Evolutionary conservation across 148 eudicot species (phyloP).

Genomic region (Rhododendron mucronatum): DNA sequence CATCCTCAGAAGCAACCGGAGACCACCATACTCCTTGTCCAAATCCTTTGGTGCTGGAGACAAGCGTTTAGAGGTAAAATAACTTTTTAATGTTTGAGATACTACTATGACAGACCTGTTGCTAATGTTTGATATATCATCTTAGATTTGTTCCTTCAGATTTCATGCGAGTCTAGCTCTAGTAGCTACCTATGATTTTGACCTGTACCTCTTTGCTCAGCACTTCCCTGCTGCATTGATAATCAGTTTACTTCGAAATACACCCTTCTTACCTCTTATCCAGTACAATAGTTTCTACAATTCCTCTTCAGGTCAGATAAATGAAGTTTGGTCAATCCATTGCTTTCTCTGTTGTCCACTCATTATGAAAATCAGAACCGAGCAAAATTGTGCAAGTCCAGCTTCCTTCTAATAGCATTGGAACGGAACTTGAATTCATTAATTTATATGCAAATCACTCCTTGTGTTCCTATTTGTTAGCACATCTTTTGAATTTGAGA

Average conservation of each 20-base stretch:
- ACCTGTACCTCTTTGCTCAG: neutral
- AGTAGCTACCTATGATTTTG: neutral
- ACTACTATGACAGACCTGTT: neutral
- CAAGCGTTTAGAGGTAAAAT: constrained; percentile 68
- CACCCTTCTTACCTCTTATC: neutral
- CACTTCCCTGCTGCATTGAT: neutral
- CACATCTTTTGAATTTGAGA: neutral
- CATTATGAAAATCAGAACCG: neutral
- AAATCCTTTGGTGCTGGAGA: constrained; percentile 69
- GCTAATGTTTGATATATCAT: neutral
- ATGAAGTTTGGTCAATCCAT: neutral
- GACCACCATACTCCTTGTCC: constrained; percentile 75
- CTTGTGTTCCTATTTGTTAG: neutral
- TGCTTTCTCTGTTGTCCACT: neutral
- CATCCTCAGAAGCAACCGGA: constrained; percentile 72
- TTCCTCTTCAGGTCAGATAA: neutral
- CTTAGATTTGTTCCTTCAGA: neutral
- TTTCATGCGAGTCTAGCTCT: neutral
- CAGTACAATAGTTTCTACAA: neutral
- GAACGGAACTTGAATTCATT: neutral
- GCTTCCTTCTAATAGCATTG: neutral
- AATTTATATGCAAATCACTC: neutral
- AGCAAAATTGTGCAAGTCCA: neutral
- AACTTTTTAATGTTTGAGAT: neutral
- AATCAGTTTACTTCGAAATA: neutral